Evolutionary conservation across 2,329 filamentous ascomycete genomes (phyloP).

Genomic region (Penicillium sp.): DNA sequence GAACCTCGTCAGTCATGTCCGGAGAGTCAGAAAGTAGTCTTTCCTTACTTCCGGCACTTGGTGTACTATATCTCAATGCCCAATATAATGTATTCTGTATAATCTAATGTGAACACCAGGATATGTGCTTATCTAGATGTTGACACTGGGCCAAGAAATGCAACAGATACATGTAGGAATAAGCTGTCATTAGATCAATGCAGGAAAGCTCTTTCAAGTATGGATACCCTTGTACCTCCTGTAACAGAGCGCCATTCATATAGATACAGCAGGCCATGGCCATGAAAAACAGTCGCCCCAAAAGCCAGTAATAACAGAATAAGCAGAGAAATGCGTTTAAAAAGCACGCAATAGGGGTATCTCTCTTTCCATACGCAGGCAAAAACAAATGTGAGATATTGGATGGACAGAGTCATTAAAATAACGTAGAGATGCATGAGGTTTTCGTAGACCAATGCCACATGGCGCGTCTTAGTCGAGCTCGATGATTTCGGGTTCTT

Average conservation of each 20-base stretch:
- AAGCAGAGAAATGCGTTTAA: neutral
- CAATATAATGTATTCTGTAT: conserved; percentile 26
- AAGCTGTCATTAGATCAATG: too few relatives aligned
- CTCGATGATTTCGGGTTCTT: conserved; percentile 20
- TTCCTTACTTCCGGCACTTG: conserved; percentile 1
- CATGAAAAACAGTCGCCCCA: neutral
- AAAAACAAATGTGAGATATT: neutral
- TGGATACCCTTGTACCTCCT: too few relatives aligned
- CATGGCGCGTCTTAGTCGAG: conserved; percentile 12
- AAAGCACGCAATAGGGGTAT: conserved; percentile 12
- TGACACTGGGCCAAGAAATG: neutral
- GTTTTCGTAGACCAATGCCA: neutral
- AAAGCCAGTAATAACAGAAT: neutral
- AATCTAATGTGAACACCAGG: conserved; percentile 21
- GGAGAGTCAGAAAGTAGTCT: conserved; percentile 71
- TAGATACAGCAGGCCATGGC: neutral
- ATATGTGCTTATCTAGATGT: conserved; percentile 1
- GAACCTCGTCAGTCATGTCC: conserved; percentile 86
- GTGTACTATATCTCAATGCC: conserved; percentile 9
- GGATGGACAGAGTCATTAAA: neutral
- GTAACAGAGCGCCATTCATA: neutral
- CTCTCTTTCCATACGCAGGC: conserved; percentile 9
- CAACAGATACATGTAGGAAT: too few relatives aligned
- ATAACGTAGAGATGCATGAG: neutral
- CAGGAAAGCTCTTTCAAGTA: neutral